Evolutionary conservation across 345 rosid species (phyloP), one percentile per base, ranked within the genome.

Genomic region (Brassica juncea): DNA sequence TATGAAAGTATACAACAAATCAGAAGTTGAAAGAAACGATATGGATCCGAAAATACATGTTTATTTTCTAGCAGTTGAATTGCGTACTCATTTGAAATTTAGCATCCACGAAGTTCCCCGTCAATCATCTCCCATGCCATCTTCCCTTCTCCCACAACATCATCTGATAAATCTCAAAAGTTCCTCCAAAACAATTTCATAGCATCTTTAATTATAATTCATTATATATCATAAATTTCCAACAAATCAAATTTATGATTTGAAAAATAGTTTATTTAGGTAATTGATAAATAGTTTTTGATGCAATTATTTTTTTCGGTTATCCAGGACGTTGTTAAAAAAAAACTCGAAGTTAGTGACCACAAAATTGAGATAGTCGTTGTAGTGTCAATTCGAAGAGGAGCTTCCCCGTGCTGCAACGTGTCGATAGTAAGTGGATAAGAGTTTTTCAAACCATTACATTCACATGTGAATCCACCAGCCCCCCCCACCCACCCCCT

Each of bases 381-480:
- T 72, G 67, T 55, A 57, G 66, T 27, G 81, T 78, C 76, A 64
- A 77, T 77, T 78, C 71, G 82, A 5, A 34, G 55, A 73, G 68
- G 74, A 79, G 78, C 64, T 73, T 66, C 82, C 82, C 82, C 57
- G 57, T 68, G 63, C 25, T 60, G 70, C 70, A 73, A 79, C 74
- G 74, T 79, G 82, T 67, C 58, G 1, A 67, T 60, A 25, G 7
- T 57, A 66, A 57, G 69, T 27, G 12, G 82, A 59, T 67, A 79
- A 79, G 78, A 58, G 30, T 19, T 66, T 8, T 7, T 34, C 25
- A 63, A 55, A 62, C 23, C 30, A 39, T 57, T 62, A 42, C 27
- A 23, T 52, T 71, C 77, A 66, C 76, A 71, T 71, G 72, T 71
- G 66, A 71, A 71, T 65, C 72, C 72, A 71, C 47, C 12, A 39